Evolutionary conservation across 2,329 filamentous ascomycete species (phyloP).

Genomic region (Aspergillus versicolor): DNA sequence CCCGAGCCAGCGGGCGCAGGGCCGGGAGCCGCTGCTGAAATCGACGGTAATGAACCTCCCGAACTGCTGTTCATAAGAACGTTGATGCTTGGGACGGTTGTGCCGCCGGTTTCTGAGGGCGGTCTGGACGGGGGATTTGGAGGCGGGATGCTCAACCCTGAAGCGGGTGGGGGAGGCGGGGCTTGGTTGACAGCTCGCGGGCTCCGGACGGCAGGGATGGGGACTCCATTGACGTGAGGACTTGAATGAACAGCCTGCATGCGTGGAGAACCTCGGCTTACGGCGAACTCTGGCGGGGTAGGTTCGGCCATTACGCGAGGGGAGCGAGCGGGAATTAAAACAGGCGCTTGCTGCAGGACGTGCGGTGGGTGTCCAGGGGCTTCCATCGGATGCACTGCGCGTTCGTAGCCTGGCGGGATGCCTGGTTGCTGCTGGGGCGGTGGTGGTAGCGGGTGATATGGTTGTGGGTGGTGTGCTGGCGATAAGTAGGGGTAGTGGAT

Average conservation of each 20-base stretch:
- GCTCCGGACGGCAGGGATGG: constrained; percentile 19
- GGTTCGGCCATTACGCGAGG: constrained; percentile 28
- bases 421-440: constrained; percentile 24
- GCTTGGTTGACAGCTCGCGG: constrained; percentile 29
- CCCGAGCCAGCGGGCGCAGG: constrained; percentile 17
- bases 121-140: constrained; percentile 19
- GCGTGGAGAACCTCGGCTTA: constrained; percentile 38
- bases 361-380: constrained; percentile 25
- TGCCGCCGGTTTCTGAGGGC: constrained; percentile 27
- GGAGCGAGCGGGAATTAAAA: constrained; percentile 27
- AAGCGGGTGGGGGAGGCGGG: constrained; percentile 17
- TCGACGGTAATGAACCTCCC: constrained; percentile 26
- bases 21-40: constrained; percentile 14
- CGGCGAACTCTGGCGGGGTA: constrained; percentile 29
- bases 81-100: constrained; percentile 58
- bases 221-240: constrained; percentile 21
- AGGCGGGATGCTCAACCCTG: constrained; percentile 17
- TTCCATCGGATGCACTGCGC: constrained; percentile 33
- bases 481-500: constrained; percentile 41
- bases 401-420: constrained; percentile 34
- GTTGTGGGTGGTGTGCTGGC: constrained; percentile 28
- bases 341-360: constrained; percentile 17
- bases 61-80: constrained; percentile 44
- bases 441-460: constrained; percentile 32
- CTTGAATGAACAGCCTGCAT: constrained; percentile 26